These are phyloP conservation scores for Xylogone sp. DNA, from an alignment of 2,329 filamentous ascomycete species.

Conservation along the genomic window DNA sequence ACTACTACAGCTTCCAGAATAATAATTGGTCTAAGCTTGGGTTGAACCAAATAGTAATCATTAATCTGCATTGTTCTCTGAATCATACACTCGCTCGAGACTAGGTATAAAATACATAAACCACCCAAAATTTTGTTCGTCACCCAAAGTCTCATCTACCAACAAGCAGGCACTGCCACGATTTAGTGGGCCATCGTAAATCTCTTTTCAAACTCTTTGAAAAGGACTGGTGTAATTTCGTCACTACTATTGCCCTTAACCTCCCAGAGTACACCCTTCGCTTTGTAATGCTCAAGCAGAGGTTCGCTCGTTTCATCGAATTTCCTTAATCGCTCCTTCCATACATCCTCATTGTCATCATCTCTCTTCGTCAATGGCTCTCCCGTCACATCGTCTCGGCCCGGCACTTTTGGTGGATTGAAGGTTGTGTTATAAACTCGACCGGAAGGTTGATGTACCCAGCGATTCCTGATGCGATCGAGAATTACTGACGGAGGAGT, in stretches of 20 bases:
- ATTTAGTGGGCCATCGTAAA: conserved; percentile 45
- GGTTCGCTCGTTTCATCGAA: conserved; percentile 86
- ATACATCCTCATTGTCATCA: conserved; percentile 85
- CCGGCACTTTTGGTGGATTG: conserved; percentile 76
- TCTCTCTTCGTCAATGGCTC: conserved; percentile 77
- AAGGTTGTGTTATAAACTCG: conserved; percentile 94
- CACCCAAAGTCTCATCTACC: neutral
- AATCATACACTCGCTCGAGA: neutral
- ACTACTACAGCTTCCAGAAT: too few relatives aligned
- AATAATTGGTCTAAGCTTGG: too few relatives aligned
- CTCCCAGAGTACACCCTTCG: conserved; percentile 78
- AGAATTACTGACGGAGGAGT: conserved; percentile 86
- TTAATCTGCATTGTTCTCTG: neutral
- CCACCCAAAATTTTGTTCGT: neutral
- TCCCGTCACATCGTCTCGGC: conserved; percentile 86
- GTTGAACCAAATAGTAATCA: neutral
- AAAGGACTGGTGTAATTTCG: conserved; percentile 90
- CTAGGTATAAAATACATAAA: neutral
- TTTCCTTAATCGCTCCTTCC: conserved; percentile 72
- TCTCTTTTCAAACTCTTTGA: conserved; percentile 73
- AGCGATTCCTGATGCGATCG: conserved; percentile 83
- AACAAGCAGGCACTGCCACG: neutral
- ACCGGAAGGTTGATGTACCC: conserved; percentile 89
- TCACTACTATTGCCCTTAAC: conserved; percentile 88
- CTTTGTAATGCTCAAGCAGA: conserved; percentile 83